Conservation (phyloP, 768 basidiomycete species). For the Collybia sp. region DNA sequence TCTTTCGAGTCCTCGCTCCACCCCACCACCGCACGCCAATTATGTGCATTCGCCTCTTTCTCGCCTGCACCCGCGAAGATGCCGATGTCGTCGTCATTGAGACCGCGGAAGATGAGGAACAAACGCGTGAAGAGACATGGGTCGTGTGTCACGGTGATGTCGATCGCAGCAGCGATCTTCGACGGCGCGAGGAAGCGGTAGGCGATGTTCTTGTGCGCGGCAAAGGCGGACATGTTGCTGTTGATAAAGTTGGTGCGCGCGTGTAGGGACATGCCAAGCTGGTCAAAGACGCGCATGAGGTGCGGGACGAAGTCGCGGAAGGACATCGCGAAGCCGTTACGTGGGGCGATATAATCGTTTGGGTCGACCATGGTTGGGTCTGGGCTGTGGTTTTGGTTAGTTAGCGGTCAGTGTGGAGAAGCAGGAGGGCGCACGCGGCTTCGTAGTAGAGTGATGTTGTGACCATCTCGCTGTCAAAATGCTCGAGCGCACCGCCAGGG, state of each 20-base stretch:
- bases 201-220: constrained; percentile 80
- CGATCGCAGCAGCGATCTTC: constrained; percentile 81
- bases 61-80: constrained; percentile 76
- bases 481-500: constrained; percentile 82
- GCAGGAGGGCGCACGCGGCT: constrained; percentile 54
- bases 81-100: constrained; percentile 75
- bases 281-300: constrained; percentile 76
- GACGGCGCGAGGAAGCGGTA: constrained; percentile 82
- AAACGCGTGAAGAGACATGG: constrained; percentile 80
- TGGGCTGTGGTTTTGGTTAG: constrained; percentile 44
- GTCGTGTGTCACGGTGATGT: constrained; percentile 78
- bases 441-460: constrained; percentile 83
- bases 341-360: constrained; percentile 70
- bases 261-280: constrained; percentile 78
- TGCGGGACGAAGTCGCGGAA: constrained; percentile 79
- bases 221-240: constrained; percentile 71
- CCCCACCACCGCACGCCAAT: constrained; percentile 78
- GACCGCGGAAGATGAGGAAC: constrained; percentile 82
- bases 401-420: not conserved
- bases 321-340: constrained; percentile 84
- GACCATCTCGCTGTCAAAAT: constrained; percentile 80
- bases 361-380: constrained; percentile 76
- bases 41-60: constrained; percentile 77
- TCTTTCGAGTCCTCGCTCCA: constrained; percentile 84
- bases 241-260: constrained; percentile 82